Base-by-base conservation (phyloP, 2,329 filamentous ascomycete genomes). In the Penicillium sp. region DNA sequence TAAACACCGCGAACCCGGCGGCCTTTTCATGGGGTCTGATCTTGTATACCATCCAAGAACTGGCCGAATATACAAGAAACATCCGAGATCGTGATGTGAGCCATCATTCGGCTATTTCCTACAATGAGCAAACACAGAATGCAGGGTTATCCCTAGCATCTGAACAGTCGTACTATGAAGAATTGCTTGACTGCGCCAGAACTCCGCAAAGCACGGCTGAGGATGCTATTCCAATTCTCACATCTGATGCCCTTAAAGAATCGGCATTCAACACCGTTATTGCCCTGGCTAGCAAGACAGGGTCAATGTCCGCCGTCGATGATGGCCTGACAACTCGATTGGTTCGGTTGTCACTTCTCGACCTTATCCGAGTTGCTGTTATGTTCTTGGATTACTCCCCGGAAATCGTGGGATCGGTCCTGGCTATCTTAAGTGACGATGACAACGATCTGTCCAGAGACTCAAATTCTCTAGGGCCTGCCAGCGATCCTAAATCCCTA, bases 11-110 rank as follows among this genome's bases (percentile, higher is more conserved):
- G 19, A 85, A 84, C 53, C 90, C 90, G 1, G 85, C 89, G 17
- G 82, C 90, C 19, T 89, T 95, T 62, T 84, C 89, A 3, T 97
- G 92, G 92, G 85, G 87, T 4, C 78, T 93, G 45, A 83, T 96
- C 26, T 78, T 92, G 10, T 84, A 88, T 65, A 81, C 83, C 26
- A 84, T 94, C 76, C 84, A 85, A 61, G 76, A 84, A 40, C 83
- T 83, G 12, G 88, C 86, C 61, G 51, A 50, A 28, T 4, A 10
- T 17, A 25, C 3, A 7, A 49, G 37, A 28, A 36, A 16, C 8
- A 7, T 0, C 0, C 31, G 37, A 49, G 37, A 50, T 16, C 19
- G 22, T 73, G 10, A 68, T 76, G 31, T 74, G 64, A 57, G 74
- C 75, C 40, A 69, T 75, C 26, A 33, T 25, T 40, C 37, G 7